phyloP scores from a whole-genome alignment of 495 filamentous ascomycete species.

The Podospora sp. region DNA sequence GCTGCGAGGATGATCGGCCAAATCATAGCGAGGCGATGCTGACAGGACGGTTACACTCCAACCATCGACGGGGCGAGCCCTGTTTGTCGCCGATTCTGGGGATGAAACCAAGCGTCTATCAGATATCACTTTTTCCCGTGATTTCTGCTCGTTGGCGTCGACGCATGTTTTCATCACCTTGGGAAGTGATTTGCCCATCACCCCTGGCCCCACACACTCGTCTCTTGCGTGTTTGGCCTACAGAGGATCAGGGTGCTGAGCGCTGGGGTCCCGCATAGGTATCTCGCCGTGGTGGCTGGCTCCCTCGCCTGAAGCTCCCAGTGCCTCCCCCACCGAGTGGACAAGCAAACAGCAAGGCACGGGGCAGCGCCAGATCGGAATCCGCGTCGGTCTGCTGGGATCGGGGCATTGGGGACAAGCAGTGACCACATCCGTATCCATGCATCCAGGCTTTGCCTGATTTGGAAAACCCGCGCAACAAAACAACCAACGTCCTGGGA shows the following conservation, averaged over 20 bases:
- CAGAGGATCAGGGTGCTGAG: background rate
- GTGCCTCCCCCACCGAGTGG: background rate
- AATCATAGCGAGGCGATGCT: slow-evolving; percentile 20
- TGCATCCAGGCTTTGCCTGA: background rate
- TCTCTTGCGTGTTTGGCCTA: background rate
- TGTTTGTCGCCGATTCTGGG: slow-evolving; percentile 14
- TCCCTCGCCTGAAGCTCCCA: background rate
- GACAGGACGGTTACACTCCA: background rate
- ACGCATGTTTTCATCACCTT: slow-evolving; percentile 7
- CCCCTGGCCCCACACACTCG: background rate
- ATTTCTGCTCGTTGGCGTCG: background rate
- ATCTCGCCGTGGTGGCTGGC: background rate
- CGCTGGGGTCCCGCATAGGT: background rate
- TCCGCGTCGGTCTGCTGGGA: background rate
- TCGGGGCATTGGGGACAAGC: background rate
- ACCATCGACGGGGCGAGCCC: slow-evolving; percentile 2
- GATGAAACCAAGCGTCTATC: slow-evolving; percentile 10
- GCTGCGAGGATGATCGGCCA: slow-evolving; percentile 12
- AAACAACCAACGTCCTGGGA: background rate
- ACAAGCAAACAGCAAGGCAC: background rate
- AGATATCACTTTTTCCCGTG: slow-evolving; percentile 13
- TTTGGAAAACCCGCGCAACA: slow-evolving; percentile 3
- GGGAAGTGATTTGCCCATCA: slow-evolving; percentile 11
- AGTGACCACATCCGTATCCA: background rate
- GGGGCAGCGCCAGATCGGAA: background rate